phyloP scores from a whole-genome alignment of 2,329 filamentous ascomycete genomes.

The Aspergillus sergii region DNA sequence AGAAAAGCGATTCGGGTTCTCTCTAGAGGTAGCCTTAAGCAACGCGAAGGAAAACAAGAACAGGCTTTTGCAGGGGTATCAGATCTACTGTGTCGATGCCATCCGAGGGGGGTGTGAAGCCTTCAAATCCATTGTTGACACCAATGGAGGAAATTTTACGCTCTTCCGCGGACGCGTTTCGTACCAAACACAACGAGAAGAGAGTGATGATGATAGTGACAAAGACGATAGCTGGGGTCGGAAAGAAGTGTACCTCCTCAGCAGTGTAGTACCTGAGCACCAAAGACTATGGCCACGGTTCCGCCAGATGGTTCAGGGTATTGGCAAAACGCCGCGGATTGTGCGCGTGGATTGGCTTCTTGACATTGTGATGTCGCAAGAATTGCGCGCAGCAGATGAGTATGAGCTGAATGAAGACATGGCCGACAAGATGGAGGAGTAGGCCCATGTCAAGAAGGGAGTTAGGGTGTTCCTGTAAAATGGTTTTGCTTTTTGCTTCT shows the following conservation, averaged over 20 bases:
- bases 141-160: conserved; percentile 83
- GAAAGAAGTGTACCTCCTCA: conserved; percentile 82
- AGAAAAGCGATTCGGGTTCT: conserved; percentile 72
- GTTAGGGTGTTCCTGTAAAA: background rate
- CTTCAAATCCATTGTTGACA: conserved; percentile 81
- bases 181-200: conserved; percentile 62
- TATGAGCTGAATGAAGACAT: conserved; percentile 53
- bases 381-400: conserved; percentile 67
- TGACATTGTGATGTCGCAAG: conserved; percentile 85
- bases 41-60: conserved; percentile 77
- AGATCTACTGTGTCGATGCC: conserved; percentile 80
- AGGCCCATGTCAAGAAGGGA: background rate
- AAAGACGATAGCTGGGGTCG: conserved; percentile 63
- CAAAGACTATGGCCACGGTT: conserved; percentile 78
- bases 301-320: conserved; percentile 72
- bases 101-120: conserved; percentile 81
- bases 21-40: conserved; percentile 66
- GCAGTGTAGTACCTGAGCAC: conserved; percentile 67
- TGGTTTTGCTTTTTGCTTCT: background rate
- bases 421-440: conserved; percentile 26
- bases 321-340: conserved; percentile 78
- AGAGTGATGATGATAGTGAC: conserved; percentile 46
- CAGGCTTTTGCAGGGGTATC: conserved; percentile 72
- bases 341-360: conserved; percentile 88
- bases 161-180: conserved; percentile 75